Evolutionary conservation across 2,329 filamentous ascomycete genomes (phyloP).

Genomic region (Penicillium griseofulvum): DNA sequence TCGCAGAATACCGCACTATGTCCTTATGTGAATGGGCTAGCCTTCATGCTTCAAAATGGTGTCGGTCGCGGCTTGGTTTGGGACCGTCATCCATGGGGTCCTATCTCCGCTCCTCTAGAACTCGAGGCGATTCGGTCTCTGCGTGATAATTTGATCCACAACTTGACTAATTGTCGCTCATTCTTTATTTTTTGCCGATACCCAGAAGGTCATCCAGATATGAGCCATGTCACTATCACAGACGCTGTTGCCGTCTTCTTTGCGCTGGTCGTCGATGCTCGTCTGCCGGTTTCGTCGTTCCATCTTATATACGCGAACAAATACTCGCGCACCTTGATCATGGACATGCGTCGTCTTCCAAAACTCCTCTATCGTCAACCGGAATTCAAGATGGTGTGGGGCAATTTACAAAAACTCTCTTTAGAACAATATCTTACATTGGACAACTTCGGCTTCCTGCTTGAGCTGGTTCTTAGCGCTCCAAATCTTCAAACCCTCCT

Average conservation of each 20-base stretch:
- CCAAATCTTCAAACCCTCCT: slow-evolving; percentile 20
- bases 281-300: slow-evolving; percentile 19
- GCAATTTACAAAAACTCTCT: slow-evolving; percentile 20
- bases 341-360: slow-evolving; percentile 28
- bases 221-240: slow-evolving; percentile 21
- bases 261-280: slow-evolving; percentile 18
- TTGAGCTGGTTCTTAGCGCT: slow-evolving; percentile 23
- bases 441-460: slow-evolving; percentile 24
- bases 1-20: slow-evolving; percentile 15
- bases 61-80: slow-evolving; percentile 21
- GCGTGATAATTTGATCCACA: slow-evolving; percentile 18
- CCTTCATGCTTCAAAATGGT: slow-evolving; percentile 21
- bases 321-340: slow-evolving; percentile 21
- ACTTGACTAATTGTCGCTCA: slow-evolving; percentile 22
- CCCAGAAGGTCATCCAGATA: slow-evolving; percentile 24
- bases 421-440: slow-evolving; percentile 26
- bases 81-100: slow-evolving; percentile 25
- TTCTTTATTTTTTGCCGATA: slow-evolving; percentile 28
- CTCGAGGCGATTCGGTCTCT: slow-evolving; percentile 17
- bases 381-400: slow-evolving; percentile 18
- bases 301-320: slow-evolving; percentile 24
- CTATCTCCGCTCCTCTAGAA: slow-evolving; percentile 19
- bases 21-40: slow-evolving; percentile 19
- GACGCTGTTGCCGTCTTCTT: slow-evolving; percentile 26
- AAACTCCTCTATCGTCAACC: slow-evolving; percentile 27